Evolutionary conservation across 768 basidiomycete species (phyloP), one percentile per base, ranked within the genome.

Genomic region (Boletus tomentosulus): DNA sequence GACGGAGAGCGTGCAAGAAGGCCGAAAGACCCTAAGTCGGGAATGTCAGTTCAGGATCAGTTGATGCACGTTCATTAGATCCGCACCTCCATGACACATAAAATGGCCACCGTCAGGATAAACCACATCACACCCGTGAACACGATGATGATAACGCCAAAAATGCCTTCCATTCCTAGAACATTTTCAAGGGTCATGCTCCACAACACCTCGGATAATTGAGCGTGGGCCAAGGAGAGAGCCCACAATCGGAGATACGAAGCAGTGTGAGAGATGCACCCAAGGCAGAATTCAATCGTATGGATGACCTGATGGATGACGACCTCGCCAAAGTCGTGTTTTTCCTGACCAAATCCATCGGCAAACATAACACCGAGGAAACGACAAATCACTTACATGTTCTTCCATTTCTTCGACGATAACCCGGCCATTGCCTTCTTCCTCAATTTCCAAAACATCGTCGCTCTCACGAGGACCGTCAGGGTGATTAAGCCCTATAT

Each of bases 231-330:
- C 48, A 99, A 81, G 25, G 97, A 99, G 7, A 99, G 81, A 19
- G 97, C 97, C 96, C 96, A 98, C 37, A 99, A 78, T 67, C 96
- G 89, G 46, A 93, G 82, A 71, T 91, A 92, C 15, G 89, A 92
- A 12, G 92, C 92, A 1, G 96, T 98, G 71, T 98, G 96, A 58
- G 96, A 98, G 65, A 98, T 98, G 71, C 96, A 98, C 7, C 96
- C 97, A 33, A 99, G 84, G 68, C 97, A 99, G 74, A 98, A 99
- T 74, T 99, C 97, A 72, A 99, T 98, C 25, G 94, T 96, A 73
- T 98, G 97, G 65, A 99, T 99, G 57, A 97, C 78, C 71, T 99
- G 97, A 73, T 99, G 96, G 55, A 98, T 90, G 24, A 97, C 83
- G 54, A 97, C 83, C 71, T 99, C 97, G 66, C 93, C 78, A 71